phyloP scores from a whole-genome alignment of 2,329 filamentous ascomycete species.

The Chaetomium sp. region DNA sequence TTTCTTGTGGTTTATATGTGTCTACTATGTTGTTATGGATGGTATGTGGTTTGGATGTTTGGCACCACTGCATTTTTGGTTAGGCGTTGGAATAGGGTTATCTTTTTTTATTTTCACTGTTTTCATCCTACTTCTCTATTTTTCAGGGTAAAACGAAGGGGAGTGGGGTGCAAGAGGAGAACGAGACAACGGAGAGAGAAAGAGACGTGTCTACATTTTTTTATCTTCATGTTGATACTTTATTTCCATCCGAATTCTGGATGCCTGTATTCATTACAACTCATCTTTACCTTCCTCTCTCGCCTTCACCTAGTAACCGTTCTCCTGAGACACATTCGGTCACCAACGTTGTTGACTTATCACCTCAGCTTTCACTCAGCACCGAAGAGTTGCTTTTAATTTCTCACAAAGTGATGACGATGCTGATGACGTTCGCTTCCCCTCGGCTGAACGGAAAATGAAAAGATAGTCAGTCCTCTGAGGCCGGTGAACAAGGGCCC shows the following conservation, averaged over 20 bases:
- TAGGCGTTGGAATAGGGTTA: background rate
- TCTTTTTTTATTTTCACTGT: background rate
- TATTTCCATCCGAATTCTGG: background rate
- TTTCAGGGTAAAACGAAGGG: background rate
- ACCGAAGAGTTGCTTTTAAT: too few relatives aligned
- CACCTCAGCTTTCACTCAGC: too few relatives aligned
- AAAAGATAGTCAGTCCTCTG: too few relatives aligned
- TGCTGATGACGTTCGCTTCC: too few relatives aligned
- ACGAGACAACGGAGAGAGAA: background rate
- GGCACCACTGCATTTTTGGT: conserved; percentile 10
- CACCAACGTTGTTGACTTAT: too few relatives aligned
- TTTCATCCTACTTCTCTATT: background rate
- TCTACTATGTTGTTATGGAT: conserved; percentile 3
- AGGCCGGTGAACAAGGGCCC: too few relatives aligned
- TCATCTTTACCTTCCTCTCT: background rate
- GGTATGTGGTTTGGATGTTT: background rate
- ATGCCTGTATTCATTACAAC: conserved; percentile 6
- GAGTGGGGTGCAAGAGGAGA: background rate
- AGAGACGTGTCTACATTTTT: background rate
- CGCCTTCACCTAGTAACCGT: background rate
- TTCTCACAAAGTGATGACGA: too few relatives aligned
- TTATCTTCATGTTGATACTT: background rate
- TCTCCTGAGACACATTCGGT: too few relatives aligned
- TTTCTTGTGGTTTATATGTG: background rate
- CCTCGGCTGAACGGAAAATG: too few relatives aligned